phyloP scores from a whole-genome alignment of 2,329 filamentous ascomycete species.

The Penicillium sp. region DNA sequence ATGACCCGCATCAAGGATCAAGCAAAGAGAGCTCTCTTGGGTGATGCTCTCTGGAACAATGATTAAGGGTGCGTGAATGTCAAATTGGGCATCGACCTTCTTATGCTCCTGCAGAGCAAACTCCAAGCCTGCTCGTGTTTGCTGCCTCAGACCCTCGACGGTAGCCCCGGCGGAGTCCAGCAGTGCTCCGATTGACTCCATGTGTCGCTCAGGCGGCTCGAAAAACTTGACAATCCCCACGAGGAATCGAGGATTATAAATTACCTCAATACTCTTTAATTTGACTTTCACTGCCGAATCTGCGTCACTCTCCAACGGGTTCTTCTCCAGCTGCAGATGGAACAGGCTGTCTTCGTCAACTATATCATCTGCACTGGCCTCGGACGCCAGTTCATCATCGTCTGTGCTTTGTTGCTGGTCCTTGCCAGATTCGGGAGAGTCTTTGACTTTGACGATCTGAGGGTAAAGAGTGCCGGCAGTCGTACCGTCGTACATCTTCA shows the following conservation, averaged over 20 bases:
- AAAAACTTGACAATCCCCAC: constrained; percentile 93
- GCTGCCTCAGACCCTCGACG: constrained; percentile 89
- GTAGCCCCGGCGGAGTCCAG: constrained; percentile 96
- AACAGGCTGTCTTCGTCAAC: constrained; percentile 76
- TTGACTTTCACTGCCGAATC: constrained; percentile 89
- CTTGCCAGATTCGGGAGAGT: constrained; percentile 59
- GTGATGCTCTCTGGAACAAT: constrained; percentile 94
- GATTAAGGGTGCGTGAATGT: constrained; percentile 91
- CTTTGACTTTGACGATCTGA: constrained; percentile 94
- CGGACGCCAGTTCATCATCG: constrained; percentile 40
- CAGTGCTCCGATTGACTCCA: constrained; percentile 95
- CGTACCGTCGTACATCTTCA: constrained; percentile 93
- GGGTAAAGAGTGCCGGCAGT: constrained; percentile 87
- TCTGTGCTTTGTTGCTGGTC: constrained; percentile 25
- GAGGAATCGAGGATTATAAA: constrained; percentile 94
- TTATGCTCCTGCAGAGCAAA: constrained; percentile 98
- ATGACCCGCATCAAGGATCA: constrained; percentile 95
- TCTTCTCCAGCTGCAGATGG: constrained; percentile 86
- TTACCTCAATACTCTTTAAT: constrained; percentile 90
- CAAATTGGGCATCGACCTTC: constrained; percentile 92
- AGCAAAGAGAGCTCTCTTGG: constrained; percentile 72
- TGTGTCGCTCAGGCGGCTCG: constrained; percentile 90
- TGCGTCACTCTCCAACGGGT: constrained; percentile 86
- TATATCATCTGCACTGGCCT: constrained; percentile 41
- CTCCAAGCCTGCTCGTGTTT: constrained; percentile 91